phyloP scores from a whole-genome alignment of 192 early-diverging fungal genomes.

The Backusella macrospora region DNA sequence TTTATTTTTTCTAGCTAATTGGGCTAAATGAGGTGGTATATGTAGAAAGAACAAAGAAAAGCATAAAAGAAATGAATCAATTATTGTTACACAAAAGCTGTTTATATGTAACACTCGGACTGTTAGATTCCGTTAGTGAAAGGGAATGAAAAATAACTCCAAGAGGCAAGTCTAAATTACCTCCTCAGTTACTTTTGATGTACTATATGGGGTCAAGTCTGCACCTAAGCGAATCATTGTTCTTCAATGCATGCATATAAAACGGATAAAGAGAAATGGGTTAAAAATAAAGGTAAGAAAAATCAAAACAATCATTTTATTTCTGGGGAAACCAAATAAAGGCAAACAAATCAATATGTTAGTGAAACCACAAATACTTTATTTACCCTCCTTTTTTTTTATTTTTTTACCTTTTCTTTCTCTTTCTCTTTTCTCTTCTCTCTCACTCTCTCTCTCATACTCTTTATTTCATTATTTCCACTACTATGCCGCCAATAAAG shows the following conservation, averaged over 20 bases:
- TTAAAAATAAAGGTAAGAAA: not conserved
- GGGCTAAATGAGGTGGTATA: not conserved
- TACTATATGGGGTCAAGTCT: not conserved
- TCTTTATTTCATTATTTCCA: not conserved
- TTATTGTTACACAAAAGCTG: not conserved
- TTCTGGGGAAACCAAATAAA: constrained; percentile 8
- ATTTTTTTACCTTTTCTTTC: not conserved
- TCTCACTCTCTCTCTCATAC: not conserved
- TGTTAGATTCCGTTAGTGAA: constrained; percentile 9
- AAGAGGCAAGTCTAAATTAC: not conserved
- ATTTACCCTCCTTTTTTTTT: constrained; percentile 12
- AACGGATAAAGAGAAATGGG: not conserved
- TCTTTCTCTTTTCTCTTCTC: not conserved
- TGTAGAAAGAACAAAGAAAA: constrained; percentile 6
- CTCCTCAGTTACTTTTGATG: not conserved
- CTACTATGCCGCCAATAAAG: not conserved
- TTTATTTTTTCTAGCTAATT: not conserved
- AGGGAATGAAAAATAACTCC: not conserved
- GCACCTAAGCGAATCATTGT: not conserved
- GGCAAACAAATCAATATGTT: constrained; percentile 6
- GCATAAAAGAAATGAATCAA: not conserved
- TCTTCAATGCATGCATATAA: constrained; percentile 8
- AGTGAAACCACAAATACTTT: constrained; percentile 9
- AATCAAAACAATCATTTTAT: not conserved
- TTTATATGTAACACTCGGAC: constrained; percentile 8